phyloP scores from a whole-genome alignment of 192 early-diverging fungal species.

The Lobulomyces angularis region DNA sequence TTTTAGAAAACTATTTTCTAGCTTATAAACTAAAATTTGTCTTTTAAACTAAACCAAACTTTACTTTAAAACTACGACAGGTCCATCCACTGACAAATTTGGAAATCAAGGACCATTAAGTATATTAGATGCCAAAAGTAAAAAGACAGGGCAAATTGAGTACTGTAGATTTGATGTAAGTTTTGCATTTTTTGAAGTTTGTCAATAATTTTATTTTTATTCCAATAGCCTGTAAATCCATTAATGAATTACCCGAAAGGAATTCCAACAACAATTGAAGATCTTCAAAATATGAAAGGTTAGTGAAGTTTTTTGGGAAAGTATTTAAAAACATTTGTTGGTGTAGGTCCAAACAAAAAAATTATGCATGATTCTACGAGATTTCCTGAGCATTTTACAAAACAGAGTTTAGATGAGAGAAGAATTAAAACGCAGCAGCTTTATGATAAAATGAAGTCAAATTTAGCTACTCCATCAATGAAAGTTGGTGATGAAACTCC shows the following conservation, averaged over 20 bases:
- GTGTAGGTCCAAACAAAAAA: too few species aligned
- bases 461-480: constrained; percentile 39
- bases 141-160: constrained; percentile 1
- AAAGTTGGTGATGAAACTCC: neutral
- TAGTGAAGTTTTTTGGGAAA: constrained; percentile 9
- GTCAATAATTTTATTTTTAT: constrained; percentile 5
- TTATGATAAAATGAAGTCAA: constrained; percentile 28
- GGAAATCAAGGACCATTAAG: constrained; percentile 37
- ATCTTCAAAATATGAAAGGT: constrained; percentile 29
- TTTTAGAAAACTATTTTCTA: constrained; percentile 10
- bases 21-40: constrained; percentile 7
- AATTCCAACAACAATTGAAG: constrained; percentile 22
- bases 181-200: neutral
- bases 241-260: constrained; percentile 65
- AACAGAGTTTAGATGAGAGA: constrained; percentile 11
- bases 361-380: constrained; percentile 4
- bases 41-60: too few species aligned
- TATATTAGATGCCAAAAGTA: neutral
- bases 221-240: constrained; percentile 42
- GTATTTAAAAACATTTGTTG: too few species aligned
- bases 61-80: constrained; percentile 8
- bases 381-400: constrained; percentile 5
- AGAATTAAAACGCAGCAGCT: constrained; percentile 24
- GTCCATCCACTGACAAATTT: constrained; percentile 32
- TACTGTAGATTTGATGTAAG: constrained; percentile 15